These are phyloP conservation scores for Mortierella sp. DNA, from an alignment of 371 early-diverging fungal species.

Conservation along the genomic window DNA sequence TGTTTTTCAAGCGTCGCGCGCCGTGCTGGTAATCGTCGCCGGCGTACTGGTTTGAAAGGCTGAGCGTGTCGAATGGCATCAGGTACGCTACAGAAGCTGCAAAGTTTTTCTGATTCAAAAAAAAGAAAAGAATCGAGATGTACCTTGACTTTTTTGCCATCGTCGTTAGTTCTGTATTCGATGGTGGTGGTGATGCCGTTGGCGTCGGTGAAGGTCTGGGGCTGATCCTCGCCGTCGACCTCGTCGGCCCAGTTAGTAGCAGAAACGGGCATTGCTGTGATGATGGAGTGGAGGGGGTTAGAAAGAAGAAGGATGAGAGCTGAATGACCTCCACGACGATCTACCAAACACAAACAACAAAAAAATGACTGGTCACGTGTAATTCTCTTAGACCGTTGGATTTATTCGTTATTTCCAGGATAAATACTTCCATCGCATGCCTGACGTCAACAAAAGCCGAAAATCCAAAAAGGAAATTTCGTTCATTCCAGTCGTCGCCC, in stretches of 20 bases:
- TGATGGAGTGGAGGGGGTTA: constrained; percentile 21
- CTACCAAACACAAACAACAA: constrained; percentile 13
- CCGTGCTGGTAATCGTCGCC: too few relatives aligned
- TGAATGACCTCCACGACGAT: constrained; percentile 3
- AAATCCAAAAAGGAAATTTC: not conserved
- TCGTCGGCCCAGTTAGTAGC: constrained; percentile 80
- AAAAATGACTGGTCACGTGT: not conserved
- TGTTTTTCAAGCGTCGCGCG: too few relatives aligned
- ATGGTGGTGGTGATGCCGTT: constrained; percentile 89
- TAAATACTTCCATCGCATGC: not conserved
- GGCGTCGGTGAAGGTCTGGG: constrained; percentile 76
- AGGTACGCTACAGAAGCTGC: not conserved
- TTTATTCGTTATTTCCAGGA: not conserved
- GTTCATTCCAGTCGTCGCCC: not conserved
- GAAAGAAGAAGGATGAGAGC: constrained; percentile 7
- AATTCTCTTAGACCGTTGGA: too few relatives aligned
- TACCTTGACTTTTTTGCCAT: constrained; percentile 91
- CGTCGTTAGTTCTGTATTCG: constrained; percentile 86
- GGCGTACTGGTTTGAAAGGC: not conserved
- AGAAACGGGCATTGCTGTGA: constrained; percentile 48
- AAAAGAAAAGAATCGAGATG: constrained; percentile 5
- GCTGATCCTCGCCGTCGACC: constrained; percentile 75
- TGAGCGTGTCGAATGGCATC: not conserved
- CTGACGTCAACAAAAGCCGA: not conserved
- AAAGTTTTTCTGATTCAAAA: constrained; percentile 2